A percentile compares a stretch with the other conserved stretches of the same genome.
Conservation (phyloP, 331 rosid species). For the Acacia pycnantha region DNA sequence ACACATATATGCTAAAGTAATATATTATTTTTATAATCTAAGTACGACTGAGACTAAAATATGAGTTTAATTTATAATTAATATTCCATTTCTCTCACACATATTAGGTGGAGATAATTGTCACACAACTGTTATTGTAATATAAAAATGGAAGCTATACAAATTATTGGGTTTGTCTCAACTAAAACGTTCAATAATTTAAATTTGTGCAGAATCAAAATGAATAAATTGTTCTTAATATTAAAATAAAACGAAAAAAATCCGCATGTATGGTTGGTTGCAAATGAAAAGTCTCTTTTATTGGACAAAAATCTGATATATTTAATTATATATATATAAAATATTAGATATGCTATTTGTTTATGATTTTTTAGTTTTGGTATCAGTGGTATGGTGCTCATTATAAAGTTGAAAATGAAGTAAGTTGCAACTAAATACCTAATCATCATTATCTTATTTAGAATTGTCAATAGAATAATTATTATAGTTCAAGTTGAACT, state of each 20-base stretch:
- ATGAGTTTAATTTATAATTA: not conserved
- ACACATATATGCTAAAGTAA: not conserved
- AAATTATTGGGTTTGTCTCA: not conserved
- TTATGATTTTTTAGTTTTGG: not conserved
- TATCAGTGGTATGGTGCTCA: not conserved
- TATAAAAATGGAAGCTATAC: not conserved
- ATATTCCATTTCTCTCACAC: not conserved
- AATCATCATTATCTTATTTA: not conserved
- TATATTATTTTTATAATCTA: not conserved
- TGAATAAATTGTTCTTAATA: not conserved
- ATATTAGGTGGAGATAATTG: not conserved
- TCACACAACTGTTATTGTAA: not conserved
- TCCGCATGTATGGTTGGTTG: not conserved
- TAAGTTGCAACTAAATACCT: not conserved
- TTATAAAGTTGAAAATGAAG: constrained; percentile 4
- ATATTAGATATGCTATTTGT: not conserved
- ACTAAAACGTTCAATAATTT: not conserved
- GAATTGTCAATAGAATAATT: not conserved
- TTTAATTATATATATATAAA: too few relatives aligned
- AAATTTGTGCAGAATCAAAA: not conserved
- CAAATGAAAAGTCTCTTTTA: not conserved
- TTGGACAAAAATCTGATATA: not conserved
- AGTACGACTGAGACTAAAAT: not conserved
- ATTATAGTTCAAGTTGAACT: not conserved
- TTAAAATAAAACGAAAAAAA: not conserved